phyloP scores from a whole-genome alignment of 495 filamentous ascomycete genomes.

The Annulohypoxylon stygium region DNA sequence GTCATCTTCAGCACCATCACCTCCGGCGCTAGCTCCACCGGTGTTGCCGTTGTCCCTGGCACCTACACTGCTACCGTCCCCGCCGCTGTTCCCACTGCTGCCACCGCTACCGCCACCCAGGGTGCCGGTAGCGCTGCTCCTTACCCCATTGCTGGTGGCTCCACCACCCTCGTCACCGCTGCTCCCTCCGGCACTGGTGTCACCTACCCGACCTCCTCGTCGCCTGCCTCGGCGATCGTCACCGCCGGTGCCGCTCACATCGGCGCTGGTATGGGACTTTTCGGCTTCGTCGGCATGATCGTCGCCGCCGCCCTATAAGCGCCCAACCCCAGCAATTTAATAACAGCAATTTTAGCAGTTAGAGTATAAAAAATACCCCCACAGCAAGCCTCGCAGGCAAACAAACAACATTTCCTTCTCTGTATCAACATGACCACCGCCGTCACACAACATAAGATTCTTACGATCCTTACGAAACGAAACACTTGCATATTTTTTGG shows the following conservation, averaged over 20 bases:
- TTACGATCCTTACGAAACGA: conserved; percentile 59
- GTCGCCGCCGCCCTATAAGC: conserved; percentile 55
- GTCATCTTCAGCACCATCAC: conserved; percentile 74
- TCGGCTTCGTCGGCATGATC: conserved; percentile 42
- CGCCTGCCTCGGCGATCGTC: conserved; percentile 47
- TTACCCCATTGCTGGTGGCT: conserved; percentile 45
- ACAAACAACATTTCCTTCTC: conserved; percentile 31
- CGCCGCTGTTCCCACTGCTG: conserved; percentile 28
- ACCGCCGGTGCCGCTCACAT: conserved; percentile 53
- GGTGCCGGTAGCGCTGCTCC: conserved; percentile 34
- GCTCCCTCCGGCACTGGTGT: conserved; percentile 49
- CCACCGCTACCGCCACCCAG: conserved; percentile 22
- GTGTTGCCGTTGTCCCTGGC: conserved; percentile 66
- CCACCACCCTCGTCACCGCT: conserved; percentile 45
- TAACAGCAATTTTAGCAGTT: background rate
- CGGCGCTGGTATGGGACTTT: conserved; percentile 56
- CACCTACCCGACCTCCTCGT: conserved; percentile 43
- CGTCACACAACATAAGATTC: conserved; percentile 49
- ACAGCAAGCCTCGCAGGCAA: conserved; percentile 25
- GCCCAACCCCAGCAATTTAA: background rate
- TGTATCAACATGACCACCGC: conserved; percentile 43
- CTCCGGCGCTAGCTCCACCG: conserved; percentile 51
- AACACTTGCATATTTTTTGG: conserved; percentile 44
- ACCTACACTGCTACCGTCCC: conserved; percentile 50
- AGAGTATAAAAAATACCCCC: background rate